phyloP scores from a whole-genome alignment of 495 filamentous ascomycete genomes.

The Penicillium waksmanii region DNA sequence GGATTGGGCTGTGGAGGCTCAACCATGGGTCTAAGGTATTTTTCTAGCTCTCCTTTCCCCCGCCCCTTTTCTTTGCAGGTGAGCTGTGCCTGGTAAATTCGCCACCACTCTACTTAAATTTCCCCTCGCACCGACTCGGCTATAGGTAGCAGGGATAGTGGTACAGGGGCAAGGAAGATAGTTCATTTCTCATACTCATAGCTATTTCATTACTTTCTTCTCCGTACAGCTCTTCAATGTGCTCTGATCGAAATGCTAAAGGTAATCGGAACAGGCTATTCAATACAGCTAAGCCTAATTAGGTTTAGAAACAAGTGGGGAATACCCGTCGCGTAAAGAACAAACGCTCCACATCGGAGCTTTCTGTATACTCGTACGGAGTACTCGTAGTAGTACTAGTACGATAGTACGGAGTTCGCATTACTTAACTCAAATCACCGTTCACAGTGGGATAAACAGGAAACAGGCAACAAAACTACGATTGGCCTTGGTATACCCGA shows the following conservation, averaged over 20 bases:
- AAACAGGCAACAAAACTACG: not conserved
- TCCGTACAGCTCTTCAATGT: constrained; percentile 6
- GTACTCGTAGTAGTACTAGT: not conserved
- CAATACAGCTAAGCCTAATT: constrained; percentile 25
- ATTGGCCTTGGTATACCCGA: not conserved
- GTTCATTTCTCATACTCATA: not conserved
- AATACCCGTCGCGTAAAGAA: constrained; percentile 32
- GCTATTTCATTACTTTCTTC: constrained; percentile 1
- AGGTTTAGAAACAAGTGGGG: constrained; percentile 30
- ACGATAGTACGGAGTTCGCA: not conserved
- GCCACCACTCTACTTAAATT: not conserved
- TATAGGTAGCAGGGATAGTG: too few species aligned
- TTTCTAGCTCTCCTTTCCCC: constrained; percentile 26
- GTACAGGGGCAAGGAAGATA: not conserved
- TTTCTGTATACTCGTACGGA: constrained; percentile 9
- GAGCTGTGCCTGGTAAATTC: not conserved
- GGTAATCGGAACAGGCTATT: constrained; percentile 24
- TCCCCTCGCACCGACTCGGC: not conserved
- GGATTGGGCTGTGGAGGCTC: constrained; percentile 30
- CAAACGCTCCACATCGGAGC: constrained; percentile 22
- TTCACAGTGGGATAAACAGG: too few species aligned
- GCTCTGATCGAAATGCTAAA: constrained; percentile 12
- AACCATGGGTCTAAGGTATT: constrained; percentile 30
- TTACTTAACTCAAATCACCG: not conserved
- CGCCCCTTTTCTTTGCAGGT: constrained; percentile 27